Evolutionary conservation across 371 early-diverging fungal species (phyloP), one percentile per base, ranked within the genome.

Genomic region (Circinella minor): DNA sequence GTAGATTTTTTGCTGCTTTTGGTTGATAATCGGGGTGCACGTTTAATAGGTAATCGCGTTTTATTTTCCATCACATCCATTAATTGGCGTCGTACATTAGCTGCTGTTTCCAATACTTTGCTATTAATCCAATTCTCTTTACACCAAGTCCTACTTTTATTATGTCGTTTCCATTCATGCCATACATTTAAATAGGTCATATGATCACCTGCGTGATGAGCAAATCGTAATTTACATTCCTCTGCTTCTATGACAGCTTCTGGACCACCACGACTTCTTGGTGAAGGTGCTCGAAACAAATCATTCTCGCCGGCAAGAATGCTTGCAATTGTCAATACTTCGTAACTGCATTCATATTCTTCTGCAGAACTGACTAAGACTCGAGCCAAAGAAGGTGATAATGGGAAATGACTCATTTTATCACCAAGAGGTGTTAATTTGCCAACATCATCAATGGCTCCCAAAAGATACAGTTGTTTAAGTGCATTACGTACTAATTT

Each of bases 371-470:
- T 84, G 9, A 99, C 82, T 43, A 99, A 78, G 10, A 97, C 91
- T 68, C 96, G 93, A 57, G 97, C 91, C 60, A 98, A 76, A 79
- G 95, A 94, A 7, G 99, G 99, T 51, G 96, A 94, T 38, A 98
- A 82, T 0, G 99, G 99, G 66, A 98, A 98, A 73, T 91, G 89
- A 36, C 95, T 93, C 98, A 99, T 98, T 17, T 93, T 81, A 3
- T 93, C 88, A 0, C 99, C 99, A 3, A 97, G 83, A 57, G 92
- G 91, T 5, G 99, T 99, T 62, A 99, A 75, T 48, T 90, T 88
- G 46, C 98, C 98, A 7, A 86, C 85, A 36, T 90, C 90, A 73
- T 98, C 95, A 39, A 99, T 89, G 0, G 97, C 99, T n/a, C 97
- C 99, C 17, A 99, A 80, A 14, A 96, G 86, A 75, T 94, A 97